These are phyloP conservation scores for Davidsoniella eucalypti DNA, from an alignment of 2,329 filamentous ascomycete species.

Conservation along the genomic window DNA sequence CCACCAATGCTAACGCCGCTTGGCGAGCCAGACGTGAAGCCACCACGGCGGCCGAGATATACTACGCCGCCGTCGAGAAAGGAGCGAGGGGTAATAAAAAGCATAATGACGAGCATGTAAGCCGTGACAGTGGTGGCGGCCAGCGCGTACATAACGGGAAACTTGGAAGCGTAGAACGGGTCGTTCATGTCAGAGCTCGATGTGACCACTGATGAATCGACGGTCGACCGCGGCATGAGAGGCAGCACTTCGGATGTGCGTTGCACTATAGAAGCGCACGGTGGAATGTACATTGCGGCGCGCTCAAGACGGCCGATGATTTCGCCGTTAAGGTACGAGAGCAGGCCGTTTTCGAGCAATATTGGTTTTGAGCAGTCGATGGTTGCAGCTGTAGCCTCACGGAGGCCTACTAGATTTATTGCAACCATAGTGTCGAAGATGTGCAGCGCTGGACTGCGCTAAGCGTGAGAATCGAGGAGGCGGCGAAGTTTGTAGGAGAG, in stretches of 20 bases:
- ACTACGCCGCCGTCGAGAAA: slow-evolving; percentile 77
- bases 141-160: slow-evolving; percentile 84
- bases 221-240: slow-evolving; percentile 5
- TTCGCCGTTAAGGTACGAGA: slow-evolving; percentile 8
- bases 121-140: slow-evolving; percentile 80
- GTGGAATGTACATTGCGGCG: slow-evolving; percentile 5
- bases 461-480: not conserved
- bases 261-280: not conserved
- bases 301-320: slow-evolving; percentile 3
- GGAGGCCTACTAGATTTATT: slow-evolving; percentile 3
- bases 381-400: not conserved
- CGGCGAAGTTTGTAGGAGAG: not conserved
- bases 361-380: slow-evolving; percentile 10
- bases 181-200: slow-evolving; percentile 52
- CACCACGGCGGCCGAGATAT: slow-evolving; percentile 63
- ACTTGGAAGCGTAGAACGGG: slow-evolving; percentile 86
- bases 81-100: slow-evolving; percentile 86
- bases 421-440: slow-evolving; percentile 1
- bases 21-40: slow-evolving; percentile 70
- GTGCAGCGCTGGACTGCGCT: not conserved
- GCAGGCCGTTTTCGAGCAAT: slow-evolving; percentile 5
- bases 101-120: slow-evolving; percentile 84
- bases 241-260: not conserved
- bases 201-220: slow-evolving; percentile 19
- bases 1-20: slow-evolving; percentile 74